Evolutionary conservation across 1,284 basidiomycete genomes (phyloP), one percentile per base, ranked within the genome.

Genomic region (Malassezia obtusa): DNA sequence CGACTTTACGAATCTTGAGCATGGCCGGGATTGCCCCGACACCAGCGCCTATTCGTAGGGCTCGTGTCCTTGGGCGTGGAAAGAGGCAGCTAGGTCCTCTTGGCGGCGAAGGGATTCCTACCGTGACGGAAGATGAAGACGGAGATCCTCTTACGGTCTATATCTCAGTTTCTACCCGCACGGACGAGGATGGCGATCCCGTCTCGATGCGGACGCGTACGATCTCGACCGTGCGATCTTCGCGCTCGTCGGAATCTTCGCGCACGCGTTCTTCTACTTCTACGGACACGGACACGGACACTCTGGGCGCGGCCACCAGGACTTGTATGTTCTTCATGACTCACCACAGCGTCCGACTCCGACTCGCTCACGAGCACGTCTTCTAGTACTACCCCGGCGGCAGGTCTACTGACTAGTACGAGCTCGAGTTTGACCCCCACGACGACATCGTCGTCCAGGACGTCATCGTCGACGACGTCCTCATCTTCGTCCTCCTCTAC

Each of bases 141-240:
- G 53, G 53, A 12, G 53, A 56, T 17, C 43, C 35, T 4, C n/a
- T 45, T 14, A 56, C 53, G 17, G 49, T 28, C 8, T 11, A 45
- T 7, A 41, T 22, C 1, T 11, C 25, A 12, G n/a, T 7, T 8
- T 25, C 30, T 10, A 55, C 52, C 5, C 17, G 32, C 12, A 49
- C 49, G 11, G 48, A 55, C 39, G 52, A 49, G 22, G 52, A 55
- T 31, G 52, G 24, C 26, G 52, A 55, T 25, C 47, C 52, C 17
- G 32, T 44, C 1, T 38, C 52, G 11, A 55, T 47, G 12, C 24
- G 33, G 11, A 37, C 4, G 32, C n/a, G 45, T 11, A 49, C 52
- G 5, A 26, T 49, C 24, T 49, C 46, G 24, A 54, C 52, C 8
- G 7, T 36, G 44, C 44, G 44, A 19, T 33, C 31, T 24, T 33